These are phyloP conservation scores for Fusarium euwallaceae DNA, from an alignment of 2,329 filamentous ascomycete genomes.

Conservation along the genomic window DNA sequence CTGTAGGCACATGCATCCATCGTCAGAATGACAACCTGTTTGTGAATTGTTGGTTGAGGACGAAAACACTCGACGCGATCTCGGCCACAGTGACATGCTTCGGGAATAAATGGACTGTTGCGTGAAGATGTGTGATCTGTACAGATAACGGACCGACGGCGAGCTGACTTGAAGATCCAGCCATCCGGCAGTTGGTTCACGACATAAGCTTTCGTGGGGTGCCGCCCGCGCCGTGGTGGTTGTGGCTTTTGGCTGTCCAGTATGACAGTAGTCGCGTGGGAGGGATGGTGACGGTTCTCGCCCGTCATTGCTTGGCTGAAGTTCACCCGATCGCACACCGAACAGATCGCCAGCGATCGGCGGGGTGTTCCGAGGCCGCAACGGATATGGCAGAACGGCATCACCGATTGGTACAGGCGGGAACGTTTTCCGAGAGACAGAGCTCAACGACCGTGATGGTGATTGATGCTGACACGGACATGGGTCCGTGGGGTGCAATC, in stretches of 20 bases:
- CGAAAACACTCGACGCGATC: background rate
- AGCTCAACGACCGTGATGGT: background rate
- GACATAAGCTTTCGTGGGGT: conserved; percentile 13
- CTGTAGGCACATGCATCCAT: conserved; percentile 68
- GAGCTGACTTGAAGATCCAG: background rate
- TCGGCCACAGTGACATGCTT: conserved; percentile 3
- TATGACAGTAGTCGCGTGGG: conserved; percentile 21
- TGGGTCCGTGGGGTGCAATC: background rate
- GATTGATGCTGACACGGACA: conserved; percentile 23
- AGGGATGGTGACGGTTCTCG: conserved; percentile 21
- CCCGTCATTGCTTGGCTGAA: conserved; percentile 10
- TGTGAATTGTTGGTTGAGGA: background rate
- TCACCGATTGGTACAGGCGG: conserved; percentile 38
- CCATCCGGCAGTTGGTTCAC: conserved; percentile 31
- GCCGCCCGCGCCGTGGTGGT: conserved; percentile 14
- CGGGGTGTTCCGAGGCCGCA: conserved; percentile 35
- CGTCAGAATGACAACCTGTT: background rate
- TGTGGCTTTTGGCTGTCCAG: background rate
- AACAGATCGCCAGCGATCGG: conserved; percentile 38
- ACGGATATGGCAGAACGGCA: conserved; percentile 33
- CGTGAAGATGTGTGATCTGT: conserved; percentile 3
- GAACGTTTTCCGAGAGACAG: conserved; percentile 16
- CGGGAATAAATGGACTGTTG: background rate
- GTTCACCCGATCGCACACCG: conserved; percentile 20
- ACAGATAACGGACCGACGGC: background rate